phyloP scores from a whole-genome alignment of 169 alveolate genomes.

The Plasmodium chabaudi region DNA sequence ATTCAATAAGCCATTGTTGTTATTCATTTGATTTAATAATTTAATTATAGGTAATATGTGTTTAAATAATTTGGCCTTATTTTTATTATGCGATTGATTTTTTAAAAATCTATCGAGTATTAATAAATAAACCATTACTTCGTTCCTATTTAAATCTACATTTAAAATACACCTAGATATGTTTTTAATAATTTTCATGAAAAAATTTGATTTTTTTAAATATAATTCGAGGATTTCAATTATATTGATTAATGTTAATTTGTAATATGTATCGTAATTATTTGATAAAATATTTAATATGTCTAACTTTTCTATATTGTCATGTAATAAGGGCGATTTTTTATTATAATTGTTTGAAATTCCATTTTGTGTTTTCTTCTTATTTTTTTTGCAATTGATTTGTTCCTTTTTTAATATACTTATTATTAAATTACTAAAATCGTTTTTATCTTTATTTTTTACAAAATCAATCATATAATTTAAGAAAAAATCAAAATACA shows the following conservation, averaged over 20 bases:
- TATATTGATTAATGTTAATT: slow-evolving; percentile 18
- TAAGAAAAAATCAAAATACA: slow-evolving; percentile 38
- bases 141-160: slow-evolving; percentile 35
- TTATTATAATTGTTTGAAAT: not conserved
- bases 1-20: slow-evolving; percentile 5
- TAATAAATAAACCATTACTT: slow-evolving; percentile 39
- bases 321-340: not conserved
- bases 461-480: slow-evolving; percentile 23
- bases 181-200: slow-evolving; percentile 35
- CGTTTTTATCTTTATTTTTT: slow-evolving; percentile 43
- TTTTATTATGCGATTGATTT: slow-evolving; percentile 22
- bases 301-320: slow-evolving; percentile 17
- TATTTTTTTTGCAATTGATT: not conserved
- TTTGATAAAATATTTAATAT: slow-evolving; percentile 39
- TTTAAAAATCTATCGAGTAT: slow-evolving; percentile 34
- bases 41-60: slow-evolving; percentile 46
- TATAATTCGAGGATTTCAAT: slow-evolving; percentile 19
- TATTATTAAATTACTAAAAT: slow-evolving; percentile 28
- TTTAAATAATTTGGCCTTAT: slow-evolving; percentile 56
- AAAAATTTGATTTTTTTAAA: slow-evolving; percentile 43
- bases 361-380: not conserved
- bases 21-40: slow-evolving; percentile 10
- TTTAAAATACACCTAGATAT: slow-evolving; percentile 41
- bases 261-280: slow-evolving; percentile 54
- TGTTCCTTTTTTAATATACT: slow-evolving; percentile 7